Conservation (phyloP, 441 rosid species). For the Aquilaria agallochum region DNA sequence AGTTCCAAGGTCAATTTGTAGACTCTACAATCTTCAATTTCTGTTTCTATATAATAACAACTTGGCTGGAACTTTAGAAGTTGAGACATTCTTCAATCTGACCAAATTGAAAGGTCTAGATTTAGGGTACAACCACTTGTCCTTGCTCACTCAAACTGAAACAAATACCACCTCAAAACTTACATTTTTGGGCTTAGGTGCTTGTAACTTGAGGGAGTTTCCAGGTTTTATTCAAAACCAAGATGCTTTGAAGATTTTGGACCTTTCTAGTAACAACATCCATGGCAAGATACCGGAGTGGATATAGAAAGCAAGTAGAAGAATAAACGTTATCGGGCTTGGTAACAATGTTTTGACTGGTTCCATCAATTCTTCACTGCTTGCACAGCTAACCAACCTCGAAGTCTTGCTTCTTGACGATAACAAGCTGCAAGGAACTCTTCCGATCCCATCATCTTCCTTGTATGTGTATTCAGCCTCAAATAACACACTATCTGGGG, state of each 20-base stretch:
- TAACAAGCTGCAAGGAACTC: conserved; percentile 15
- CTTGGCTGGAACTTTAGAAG: conserved; percentile 1
- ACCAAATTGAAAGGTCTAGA: conserved; percentile 4
- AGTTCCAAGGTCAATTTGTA: conserved; percentile 8
- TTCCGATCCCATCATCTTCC: conserved; percentile 20
- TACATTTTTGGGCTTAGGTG: not conserved
- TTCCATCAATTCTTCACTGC: not conserved
- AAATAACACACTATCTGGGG: conserved; percentile 15
- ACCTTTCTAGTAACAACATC: conserved; percentile 2
- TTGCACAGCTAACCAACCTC: conserved; percentile 16
- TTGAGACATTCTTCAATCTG: not conserved
- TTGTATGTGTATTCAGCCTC: conserved; percentile 7
- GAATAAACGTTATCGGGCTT: not conserved
- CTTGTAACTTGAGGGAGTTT: conserved; percentile 17
- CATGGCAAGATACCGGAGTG: conserved; percentile 11
- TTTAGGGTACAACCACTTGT: not conserved
- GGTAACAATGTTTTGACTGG: conserved; percentile 6
- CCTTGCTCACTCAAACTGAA: not conserved
- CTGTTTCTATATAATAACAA: not conserved
- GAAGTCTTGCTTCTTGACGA: not conserved
- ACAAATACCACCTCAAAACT: not conserved
- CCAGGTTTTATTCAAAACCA: conserved; percentile 11
- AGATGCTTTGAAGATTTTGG: conserved; percentile 8
- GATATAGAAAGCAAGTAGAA: conserved; percentile 1
- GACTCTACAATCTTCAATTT: conserved; percentile 1